Base-by-base conservation (phyloP, 331 rosid genomes). In the Spiraea crenata region DNA sequence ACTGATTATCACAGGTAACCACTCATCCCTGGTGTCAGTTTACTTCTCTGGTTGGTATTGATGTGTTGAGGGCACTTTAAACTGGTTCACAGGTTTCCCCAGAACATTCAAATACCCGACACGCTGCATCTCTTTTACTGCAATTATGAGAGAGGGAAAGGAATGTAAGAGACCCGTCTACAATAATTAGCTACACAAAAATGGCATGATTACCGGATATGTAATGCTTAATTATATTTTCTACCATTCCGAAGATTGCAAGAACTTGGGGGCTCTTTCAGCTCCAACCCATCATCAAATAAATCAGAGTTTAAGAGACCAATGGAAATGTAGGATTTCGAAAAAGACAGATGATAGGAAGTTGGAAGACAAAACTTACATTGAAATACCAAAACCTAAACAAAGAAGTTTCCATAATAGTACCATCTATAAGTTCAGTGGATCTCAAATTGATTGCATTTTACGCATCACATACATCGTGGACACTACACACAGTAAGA, bases 71-170 rank as follows among this genome's bases (percentile, higher is more conserved):
- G 88, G 84, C 25, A 77, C 78, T 75, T 77, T 84, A 69, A 81
- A 74, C 57, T 72, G 81, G 82, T 85, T 88, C 74, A 11, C 70
- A 64, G 96, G 67, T 73, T 81, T 85, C 55, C 87, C 93, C 65
- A 93, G 83, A 62, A 93, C 87, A 72, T 87, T 85, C 72, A 90
- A 72, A 65, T 50, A 72, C 41, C 80, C 82, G 58, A 86, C 96
- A 48, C 92, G 87, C 82, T 93, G 89, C 73, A 93, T 77, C 86
- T 93, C 97, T 87, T 84, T 88, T 12, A 90, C 98, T 90, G 93
- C 45, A 70, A 75, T 31, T 48, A 80, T 13, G 57, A 49, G 38
- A 67, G 34, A 51, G 38, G 39, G 37, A 67, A 45, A 13, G 46
- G 55, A 50, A 57, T 34, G 45, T 45, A 12, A 45, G 57, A 34